These are phyloP conservation scores for Pyracantha coccinea DNA, from an alignment of 331 rosid genomes.

Conservation along the genomic window DNA sequence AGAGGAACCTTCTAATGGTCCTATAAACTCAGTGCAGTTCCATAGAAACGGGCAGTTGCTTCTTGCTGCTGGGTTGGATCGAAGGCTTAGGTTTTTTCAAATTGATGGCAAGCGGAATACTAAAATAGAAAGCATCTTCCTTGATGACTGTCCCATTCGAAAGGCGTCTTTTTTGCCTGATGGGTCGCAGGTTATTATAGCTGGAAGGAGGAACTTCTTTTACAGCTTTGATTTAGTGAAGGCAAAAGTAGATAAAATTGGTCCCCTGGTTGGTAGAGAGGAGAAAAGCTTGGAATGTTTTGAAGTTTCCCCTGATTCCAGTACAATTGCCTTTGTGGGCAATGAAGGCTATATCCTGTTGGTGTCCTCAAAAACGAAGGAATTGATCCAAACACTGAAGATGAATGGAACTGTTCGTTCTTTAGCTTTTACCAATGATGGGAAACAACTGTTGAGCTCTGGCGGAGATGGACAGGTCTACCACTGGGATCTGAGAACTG, in stretches of 20 bases:
- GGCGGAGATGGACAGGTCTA: slow-evolving; percentile 85
- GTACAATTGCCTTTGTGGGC: slow-evolving; percentile 58
- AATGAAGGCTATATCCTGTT: slow-evolving; percentile 79
- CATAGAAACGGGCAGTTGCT: slow-evolving; percentile 60
- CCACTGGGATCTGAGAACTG: slow-evolving; percentile 81
- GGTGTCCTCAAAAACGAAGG: slow-evolving; percentile 68
- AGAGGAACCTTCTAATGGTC: slow-evolving; percentile 53
- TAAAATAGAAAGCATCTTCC: slow-evolving; percentile 60
- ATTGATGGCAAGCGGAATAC: slow-evolving; percentile 66
- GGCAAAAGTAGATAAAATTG: slow-evolving; percentile 59
- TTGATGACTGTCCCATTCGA: slow-evolving; percentile 58
- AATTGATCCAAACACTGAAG: slow-evolving; percentile 62
- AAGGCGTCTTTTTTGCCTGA: slow-evolving; percentile 63
- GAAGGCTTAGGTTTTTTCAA: slow-evolving; percentile 57
- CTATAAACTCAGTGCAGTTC: slow-evolving; percentile 58
- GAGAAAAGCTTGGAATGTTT: slow-evolving; percentile 78
- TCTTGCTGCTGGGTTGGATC: slow-evolving; percentile 60
- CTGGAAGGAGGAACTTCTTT: slow-evolving; percentile 63
- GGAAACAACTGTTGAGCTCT: slow-evolving; percentile 52
- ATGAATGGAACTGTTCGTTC: slow-evolving; percentile 79
- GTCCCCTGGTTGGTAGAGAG: slow-evolving; percentile 76
- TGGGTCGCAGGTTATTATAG: slow-evolving; percentile 62
- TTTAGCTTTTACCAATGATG: slow-evolving; percentile 62
- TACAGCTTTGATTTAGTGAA: slow-evolving; percentile 62
- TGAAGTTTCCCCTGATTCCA: slow-evolving; percentile 75